Percentiles rank a stretch among this genome's conserved stretches.
phyloP scores from a whole-genome alignment of 371 early-diverging fungal species.

The Syncephalastrum contaminatum region DNA sequence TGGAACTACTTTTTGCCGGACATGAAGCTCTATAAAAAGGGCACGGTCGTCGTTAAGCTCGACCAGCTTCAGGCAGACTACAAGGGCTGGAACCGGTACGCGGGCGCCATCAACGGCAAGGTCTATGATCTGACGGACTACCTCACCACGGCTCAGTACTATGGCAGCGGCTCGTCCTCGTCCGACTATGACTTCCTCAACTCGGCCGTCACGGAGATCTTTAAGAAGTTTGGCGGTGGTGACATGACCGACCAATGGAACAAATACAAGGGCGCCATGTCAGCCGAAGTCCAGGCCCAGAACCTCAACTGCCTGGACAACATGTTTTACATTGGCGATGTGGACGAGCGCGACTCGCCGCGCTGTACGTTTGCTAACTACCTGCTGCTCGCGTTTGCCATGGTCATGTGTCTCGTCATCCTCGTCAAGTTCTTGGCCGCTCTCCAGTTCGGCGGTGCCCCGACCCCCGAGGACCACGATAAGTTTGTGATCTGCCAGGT shows the following conservation, averaged over 20 bases:
- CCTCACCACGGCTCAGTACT: slow-evolving; percentile 48
- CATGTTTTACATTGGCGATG: slow-evolving; percentile 85
- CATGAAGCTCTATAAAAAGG: slow-evolving; percentile 67
- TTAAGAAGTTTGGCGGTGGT: slow-evolving; percentile 67
- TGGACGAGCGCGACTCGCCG: slow-evolving; percentile 80
- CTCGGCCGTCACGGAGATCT: slow-evolving; percentile 57
- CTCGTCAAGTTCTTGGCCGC: slow-evolving; percentile 93
- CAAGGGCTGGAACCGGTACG: slow-evolving; percentile 50
- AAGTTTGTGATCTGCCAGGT: slow-evolving; percentile 92
- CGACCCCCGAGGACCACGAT: slow-evolving; percentile 82
- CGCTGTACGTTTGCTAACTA: slow-evolving; percentile 90
- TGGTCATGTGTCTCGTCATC: slow-evolving; percentile 82
- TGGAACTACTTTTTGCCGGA: slow-evolving; percentile 61
- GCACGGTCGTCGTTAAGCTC: slow-evolving; percentile 56
- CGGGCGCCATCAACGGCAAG: slow-evolving; percentile 68
- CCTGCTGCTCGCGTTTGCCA: slow-evolving; percentile 77
- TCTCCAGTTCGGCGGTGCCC: slow-evolving; percentile 66
- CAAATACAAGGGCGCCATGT: slow-evolving; percentile 33
- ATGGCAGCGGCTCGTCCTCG: slow-evolving; percentile 35
- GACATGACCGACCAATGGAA: slow-evolving; percentile 68
- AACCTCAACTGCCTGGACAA: slow-evolving; percentile 76
- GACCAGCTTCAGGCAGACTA: slow-evolving; percentile 45
- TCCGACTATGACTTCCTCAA: slow-evolving; percentile 52
- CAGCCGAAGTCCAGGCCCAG: slow-evolving; percentile 30
- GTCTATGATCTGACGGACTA: slow-evolving; percentile 81